These are phyloP conservation scores for Nicotiana otophora DNA, from an alignment of 257 asterid species.

Conservation along the genomic window DNA sequence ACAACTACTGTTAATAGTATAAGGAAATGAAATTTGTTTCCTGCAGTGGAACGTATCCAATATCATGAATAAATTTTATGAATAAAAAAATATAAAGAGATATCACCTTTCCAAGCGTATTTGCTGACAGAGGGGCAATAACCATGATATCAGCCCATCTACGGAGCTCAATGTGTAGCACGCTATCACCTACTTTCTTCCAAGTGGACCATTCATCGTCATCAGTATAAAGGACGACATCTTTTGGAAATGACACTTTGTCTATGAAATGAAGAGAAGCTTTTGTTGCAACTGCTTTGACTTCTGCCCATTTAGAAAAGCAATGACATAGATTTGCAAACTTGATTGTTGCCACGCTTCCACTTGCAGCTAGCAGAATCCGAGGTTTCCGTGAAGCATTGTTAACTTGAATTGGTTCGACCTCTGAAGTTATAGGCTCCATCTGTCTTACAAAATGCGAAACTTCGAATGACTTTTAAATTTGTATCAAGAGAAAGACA, in stretches of 20 bases:
- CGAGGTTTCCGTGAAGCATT: conserved; percentile 50
- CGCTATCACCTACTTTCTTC: conserved; percentile 69
- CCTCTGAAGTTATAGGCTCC: conserved; percentile 23
- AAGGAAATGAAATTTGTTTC: neutral
- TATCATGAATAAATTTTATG: neutral
- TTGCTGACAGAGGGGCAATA: conserved; percentile 92
- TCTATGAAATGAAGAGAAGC: conserved; percentile 75
- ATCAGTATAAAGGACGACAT: conserved; percentile 61
- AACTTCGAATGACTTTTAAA: neutral
- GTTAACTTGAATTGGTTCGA: conserved; percentile 23
- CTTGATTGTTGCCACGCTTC: conserved; percentile 86
- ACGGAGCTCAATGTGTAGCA: conserved; percentile 78
- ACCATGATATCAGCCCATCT: conserved; percentile 92
- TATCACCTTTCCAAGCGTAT: conserved; percentile 85
- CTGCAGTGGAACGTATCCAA: neutral
- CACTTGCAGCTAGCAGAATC: conserved; percentile 82
- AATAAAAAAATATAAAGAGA: neutral
- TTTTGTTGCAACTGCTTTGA: conserved; percentile 77
- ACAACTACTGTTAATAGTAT: neutral
- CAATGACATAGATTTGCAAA: conserved; percentile 72
- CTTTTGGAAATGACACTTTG: conserved; percentile 50
- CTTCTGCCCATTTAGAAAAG: conserved; percentile 88
- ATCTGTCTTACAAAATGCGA: conserved; percentile 42
- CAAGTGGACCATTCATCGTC: conserved; percentile 83
- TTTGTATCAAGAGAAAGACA: neutral